These are phyloP conservation scores for Bipolaris bicolor DNA, from an alignment of 2,329 filamentous ascomycete genomes.

Conservation along the genomic window DNA sequence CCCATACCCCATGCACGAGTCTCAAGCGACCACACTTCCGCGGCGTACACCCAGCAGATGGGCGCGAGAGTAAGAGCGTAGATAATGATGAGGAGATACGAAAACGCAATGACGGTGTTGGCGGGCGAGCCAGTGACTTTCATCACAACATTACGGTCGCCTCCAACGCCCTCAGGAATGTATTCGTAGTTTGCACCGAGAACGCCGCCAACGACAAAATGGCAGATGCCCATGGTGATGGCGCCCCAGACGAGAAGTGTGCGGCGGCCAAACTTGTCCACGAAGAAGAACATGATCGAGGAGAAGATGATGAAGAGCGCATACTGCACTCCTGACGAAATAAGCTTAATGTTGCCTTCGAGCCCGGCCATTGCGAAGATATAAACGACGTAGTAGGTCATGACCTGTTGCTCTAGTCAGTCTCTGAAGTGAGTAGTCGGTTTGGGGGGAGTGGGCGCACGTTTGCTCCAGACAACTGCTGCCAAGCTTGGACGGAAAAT, in stretches of 20 bases:
- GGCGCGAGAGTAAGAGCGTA: slow-evolving; percentile 71
- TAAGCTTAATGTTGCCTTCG: slow-evolving; percentile 62
- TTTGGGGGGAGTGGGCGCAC: slow-evolving; percentile 57
- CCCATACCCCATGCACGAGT: slow-evolving; percentile 66
- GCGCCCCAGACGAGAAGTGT: slow-evolving; percentile 68
- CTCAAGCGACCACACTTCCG: slow-evolving; percentile 67
- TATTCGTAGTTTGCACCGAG: slow-evolving; percentile 56
- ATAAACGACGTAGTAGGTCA: slow-evolving; percentile 54
- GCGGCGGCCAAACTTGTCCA: slow-evolving; percentile 78
- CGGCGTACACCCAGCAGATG: slow-evolving; percentile 63
- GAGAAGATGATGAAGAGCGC: slow-evolving; percentile 84
- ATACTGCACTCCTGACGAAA: slow-evolving; percentile 74
- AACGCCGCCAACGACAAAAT: slow-evolving; percentile 57
- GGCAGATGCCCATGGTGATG: slow-evolving; percentile 65
- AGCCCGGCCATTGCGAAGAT: slow-evolving; percentile 75
- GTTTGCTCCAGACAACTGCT: slow-evolving; percentile 79
- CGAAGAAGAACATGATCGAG: slow-evolving; percentile 73
- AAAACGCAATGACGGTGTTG: slow-evolving; percentile 67
- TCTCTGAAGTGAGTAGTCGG: background rate
- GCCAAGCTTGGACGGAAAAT: slow-evolving; percentile 77
- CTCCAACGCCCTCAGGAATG: slow-evolving; percentile 48
- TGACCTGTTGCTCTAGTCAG: slow-evolving; percentile 4
- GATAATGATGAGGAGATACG: slow-evolving; percentile 74
- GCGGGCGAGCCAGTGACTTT: slow-evolving; percentile 54
- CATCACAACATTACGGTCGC: slow-evolving; percentile 61